Percentiles rank a stretch among this genome's conserved stretches.
Conservation (phyloP, 1,139 yeast genomes). For the Trichomonascaceae sp. region DNA sequence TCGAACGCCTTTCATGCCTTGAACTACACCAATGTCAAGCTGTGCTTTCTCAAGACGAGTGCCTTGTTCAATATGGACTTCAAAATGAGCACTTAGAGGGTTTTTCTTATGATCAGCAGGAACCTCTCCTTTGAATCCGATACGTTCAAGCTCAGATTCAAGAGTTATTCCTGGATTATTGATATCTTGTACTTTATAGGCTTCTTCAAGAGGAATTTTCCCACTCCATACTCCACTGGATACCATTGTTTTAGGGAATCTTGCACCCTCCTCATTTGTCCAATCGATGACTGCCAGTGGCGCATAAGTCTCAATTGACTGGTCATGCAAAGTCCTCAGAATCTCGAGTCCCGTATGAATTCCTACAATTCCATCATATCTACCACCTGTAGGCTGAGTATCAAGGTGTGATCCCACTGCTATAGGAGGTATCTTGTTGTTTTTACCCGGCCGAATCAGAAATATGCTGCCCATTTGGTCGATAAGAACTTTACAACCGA, state of each 20-base stretch:
- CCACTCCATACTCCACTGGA: conserved; percentile 67
- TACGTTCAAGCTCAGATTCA: conserved; percentile 49
- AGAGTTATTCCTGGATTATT: conserved; percentile 45
- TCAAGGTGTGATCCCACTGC: conserved; percentile 72
- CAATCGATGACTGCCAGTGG: conserved; percentile 63
- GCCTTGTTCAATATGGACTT: conserved; percentile 72
- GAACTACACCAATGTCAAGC: conserved; percentile 57
- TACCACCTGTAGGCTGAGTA: conserved; percentile 76
- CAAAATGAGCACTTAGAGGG: conserved; percentile 65
- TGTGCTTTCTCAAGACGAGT: conserved; percentile 55
- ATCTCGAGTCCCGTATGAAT: conserved; percentile 64
- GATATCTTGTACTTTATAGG: conserved; percentile 47
- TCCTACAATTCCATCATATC: conserved; percentile 68
- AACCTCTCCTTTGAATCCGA: conserved; percentile 53
- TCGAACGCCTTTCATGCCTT: conserved; percentile 60
- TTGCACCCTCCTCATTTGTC: conserved; percentile 77
- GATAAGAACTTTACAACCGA: conserved; percentile 54
- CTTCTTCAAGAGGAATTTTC: conserved; percentile 40
- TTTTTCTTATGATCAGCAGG: conserved; percentile 44
- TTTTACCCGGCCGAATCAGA: conserved; percentile 55
- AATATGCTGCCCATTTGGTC: conserved; percentile 66
- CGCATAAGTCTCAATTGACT: conserved; percentile 50
- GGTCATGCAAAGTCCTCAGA: conserved; percentile 56
- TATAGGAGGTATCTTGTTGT: conserved; percentile 45
- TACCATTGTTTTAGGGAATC: conserved; percentile 63